Conservation (phyloP, 129 eudicot genomes). For the Lactuca sativa region DNA sequence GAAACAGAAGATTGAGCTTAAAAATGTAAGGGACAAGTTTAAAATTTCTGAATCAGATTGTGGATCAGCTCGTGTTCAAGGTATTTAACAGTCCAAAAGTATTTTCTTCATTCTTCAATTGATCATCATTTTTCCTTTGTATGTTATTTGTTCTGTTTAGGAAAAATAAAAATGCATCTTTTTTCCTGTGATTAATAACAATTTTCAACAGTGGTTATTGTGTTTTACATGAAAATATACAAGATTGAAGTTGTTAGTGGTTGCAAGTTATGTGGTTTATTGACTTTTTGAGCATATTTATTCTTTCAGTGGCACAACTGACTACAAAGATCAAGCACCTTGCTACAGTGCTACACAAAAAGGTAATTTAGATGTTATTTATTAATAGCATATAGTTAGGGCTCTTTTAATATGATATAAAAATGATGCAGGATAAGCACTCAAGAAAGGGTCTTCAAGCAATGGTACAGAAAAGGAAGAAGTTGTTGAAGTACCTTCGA, state of each 20-base stretch:
- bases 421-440: constrained; percentile 71
- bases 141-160: background rate
- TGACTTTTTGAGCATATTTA: background rate
- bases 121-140: no score
- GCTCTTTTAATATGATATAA: no score
- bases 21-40: constrained; percentile 74
- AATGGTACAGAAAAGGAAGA: constrained; percentile 84
- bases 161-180: background rate
- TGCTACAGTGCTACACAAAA: constrained; percentile 65
- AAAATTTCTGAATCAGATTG: constrained; percentile 87
- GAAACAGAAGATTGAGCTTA: constrained; percentile 73
- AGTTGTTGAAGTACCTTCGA: constrained; percentile 74
- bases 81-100: constrained; percentile 24
- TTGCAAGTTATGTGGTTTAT: background rate
- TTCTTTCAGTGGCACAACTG: constrained; percentile 77
- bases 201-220: no score
- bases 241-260: no score
- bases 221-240: no score
- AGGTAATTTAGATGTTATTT: constrained; percentile 40
- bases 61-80: constrained; percentile 94
- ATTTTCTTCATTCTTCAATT: background rate
- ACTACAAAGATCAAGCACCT: constrained; percentile 90
- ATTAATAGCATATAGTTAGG: no score
- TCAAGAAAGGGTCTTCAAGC: constrained; percentile 81
- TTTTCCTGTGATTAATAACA: no score